Percentiles rank a stretch among this genome's conserved stretches.
These are phyloP conservation scores for Porodaedalea pini DNA, from an alignment of 1,284 basidiomycete genomes.

Conservation along the genomic window DNA sequence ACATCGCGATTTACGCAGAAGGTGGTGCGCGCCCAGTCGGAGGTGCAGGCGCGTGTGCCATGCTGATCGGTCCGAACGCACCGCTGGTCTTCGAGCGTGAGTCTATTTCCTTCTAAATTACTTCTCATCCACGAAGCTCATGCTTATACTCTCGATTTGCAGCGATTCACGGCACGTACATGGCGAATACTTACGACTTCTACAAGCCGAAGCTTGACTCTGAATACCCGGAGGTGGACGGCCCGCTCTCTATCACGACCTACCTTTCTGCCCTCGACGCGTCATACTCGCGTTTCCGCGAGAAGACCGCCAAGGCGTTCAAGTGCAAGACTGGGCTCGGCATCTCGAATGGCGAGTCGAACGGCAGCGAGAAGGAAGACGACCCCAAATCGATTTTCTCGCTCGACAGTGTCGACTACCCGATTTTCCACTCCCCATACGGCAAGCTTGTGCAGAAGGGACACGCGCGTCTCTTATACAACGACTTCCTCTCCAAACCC, in stretches of 20 bases:
- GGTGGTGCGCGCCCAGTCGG: constrained; percentile 94
- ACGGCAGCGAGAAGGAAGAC: constrained; percentile 27
- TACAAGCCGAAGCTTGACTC: constrained; percentile 94
- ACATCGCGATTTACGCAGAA: constrained; percentile 98
- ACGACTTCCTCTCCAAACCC: constrained; percentile 88
- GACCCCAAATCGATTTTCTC: constrained; percentile 52
- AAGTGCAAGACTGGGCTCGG: constrained; percentile 41
- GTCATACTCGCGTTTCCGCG: constrained; percentile 84
- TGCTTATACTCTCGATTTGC: constrained; percentile 47
- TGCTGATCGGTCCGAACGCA: constrained; percentile 95
- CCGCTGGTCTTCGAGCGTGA: constrained; percentile 93
- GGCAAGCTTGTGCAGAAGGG: constrained; percentile 99
- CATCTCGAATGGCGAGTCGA: constrained; percentile 36
- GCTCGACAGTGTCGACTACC: constrained; percentile 82
- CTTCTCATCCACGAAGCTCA: neutral
- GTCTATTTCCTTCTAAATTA: constrained; percentile 34
- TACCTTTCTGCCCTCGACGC: constrained; percentile 94
- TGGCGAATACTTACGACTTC: constrained; percentile 97
- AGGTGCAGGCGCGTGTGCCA: constrained; percentile 93
- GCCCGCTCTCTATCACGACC: constrained; percentile 92
- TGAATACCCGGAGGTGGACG: constrained; percentile 97
- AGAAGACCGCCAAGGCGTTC: constrained; percentile 70
- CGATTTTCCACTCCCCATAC: constrained; percentile 93
- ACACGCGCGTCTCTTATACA: constrained; percentile 88
- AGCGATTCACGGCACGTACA: constrained; percentile 97